A percentile compares a stretch with the other conserved stretches of the same genome.
Evolutionary conservation across 352 stramenopile species (phyloP).

Genomic region (Hyaloperonospora brassicae): DNA sequence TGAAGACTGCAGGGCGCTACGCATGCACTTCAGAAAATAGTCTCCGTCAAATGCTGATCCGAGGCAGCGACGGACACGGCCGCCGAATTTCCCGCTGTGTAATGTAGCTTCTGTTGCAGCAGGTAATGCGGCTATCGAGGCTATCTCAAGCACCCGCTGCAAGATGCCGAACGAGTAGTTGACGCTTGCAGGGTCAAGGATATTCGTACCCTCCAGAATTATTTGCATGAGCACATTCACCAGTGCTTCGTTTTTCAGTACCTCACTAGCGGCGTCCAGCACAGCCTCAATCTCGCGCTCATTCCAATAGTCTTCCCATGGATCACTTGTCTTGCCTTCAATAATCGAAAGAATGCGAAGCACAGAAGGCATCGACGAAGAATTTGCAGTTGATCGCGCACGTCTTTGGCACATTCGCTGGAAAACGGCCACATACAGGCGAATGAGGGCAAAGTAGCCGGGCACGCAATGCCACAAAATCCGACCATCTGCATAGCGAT

Average conservation of each 20-base stretch:
- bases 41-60: conserved; percentile 51
- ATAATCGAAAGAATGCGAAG: conserved; percentile 58
- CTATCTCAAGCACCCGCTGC: conserved; percentile 62
- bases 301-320: conserved; percentile 74
- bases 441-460: conserved; percentile 65
- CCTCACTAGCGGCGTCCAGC: conserved; percentile 42
- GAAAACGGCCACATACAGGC: conserved; percentile 61
- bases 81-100: conserved; percentile 16
- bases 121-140: conserved; percentile 34
- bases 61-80: conserved; percentile 33
- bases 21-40: conserved; percentile 65
- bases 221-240: conserved; percentile 75
- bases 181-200: conserved; percentile 68
- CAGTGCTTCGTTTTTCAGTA: conserved; percentile 63
- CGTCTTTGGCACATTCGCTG: conserved; percentile 72
- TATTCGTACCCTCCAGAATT: conserved; percentile 76
- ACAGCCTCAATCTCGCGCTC: conserved; percentile 46
- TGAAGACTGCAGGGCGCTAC: conserved; percentile 56
- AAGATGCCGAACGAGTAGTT: conserved; percentile 81
- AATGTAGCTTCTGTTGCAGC: conserved; percentile 13
- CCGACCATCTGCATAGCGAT: conserved; percentile 27
- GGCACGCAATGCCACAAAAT: conserved; percentile 75
- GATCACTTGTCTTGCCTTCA: conserved; percentile 41
- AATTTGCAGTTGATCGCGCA: conserved; percentile 21
- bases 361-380: conserved; percentile 34